A percentile compares a stretch with the other conserved stretches of the same genome.
These are phyloP conservation scores for Scedosporium aurantiacum DNA, from an alignment of 2,329 filamentous ascomycete species.

Conservation along the genomic window DNA sequence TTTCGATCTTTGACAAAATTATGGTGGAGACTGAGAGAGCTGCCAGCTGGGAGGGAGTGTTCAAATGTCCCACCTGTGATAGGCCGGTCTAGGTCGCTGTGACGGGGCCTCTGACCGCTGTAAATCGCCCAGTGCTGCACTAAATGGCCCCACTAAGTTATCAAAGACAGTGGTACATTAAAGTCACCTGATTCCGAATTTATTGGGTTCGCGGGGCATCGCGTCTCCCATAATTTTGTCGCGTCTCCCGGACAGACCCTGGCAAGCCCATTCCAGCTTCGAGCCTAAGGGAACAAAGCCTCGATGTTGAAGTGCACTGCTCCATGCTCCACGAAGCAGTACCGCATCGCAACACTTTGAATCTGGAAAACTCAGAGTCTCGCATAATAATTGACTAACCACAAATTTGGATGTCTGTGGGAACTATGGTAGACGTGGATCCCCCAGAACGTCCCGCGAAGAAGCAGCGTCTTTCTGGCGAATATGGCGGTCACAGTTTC, in stretches of 20 bases:
- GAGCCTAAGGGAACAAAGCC: no score
- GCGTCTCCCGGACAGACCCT: background rate
- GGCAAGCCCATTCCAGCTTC: no score
- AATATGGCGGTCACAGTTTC: background rate
- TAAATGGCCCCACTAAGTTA: background rate
- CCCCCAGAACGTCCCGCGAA: slow-evolving; percentile 34
- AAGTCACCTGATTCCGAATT: slow-evolving; percentile 5
- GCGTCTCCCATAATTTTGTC: slow-evolving; percentile 5
- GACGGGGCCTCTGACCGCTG: background rate
- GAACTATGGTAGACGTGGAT: slow-evolving; percentile 26
- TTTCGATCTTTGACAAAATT: background rate
- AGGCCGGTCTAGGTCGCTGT: background rate
- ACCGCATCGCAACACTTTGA: background rate
- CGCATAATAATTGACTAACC: no score
- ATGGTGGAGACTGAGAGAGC: background rate
- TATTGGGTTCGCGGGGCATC: background rate
- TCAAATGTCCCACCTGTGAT: background rate
- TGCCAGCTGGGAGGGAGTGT: background rate
- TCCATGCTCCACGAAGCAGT: no score
- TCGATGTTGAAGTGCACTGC: no score
- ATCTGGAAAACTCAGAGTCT: background rate
- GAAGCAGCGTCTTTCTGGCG: slow-evolving; percentile 28
- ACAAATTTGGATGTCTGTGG: no score
- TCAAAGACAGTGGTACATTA: no score
- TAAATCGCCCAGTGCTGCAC: background rate